These are phyloP conservation scores for Leptodontidium sp. DNA, from an alignment of 2,329 filamentous ascomycete species.

Conservation along the genomic window DNA sequence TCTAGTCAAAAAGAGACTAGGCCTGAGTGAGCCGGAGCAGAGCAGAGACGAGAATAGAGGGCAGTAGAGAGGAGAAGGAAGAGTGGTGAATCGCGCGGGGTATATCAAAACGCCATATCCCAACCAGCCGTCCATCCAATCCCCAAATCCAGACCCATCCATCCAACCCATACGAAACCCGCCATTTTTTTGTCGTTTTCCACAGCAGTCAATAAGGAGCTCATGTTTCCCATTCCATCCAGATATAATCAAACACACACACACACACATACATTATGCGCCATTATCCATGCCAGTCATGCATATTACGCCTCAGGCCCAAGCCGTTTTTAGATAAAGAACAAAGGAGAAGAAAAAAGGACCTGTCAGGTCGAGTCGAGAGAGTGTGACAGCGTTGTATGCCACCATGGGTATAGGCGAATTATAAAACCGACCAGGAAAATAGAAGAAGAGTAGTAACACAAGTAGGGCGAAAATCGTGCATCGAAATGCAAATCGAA, in stretches of 20 bases:
- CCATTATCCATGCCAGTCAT: slow-evolving; percentile 15
- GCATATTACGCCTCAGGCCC: slow-evolving; percentile 2
- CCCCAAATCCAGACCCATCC: neutral
- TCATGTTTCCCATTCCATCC: neutral
- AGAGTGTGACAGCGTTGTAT: slow-evolving; percentile 10
- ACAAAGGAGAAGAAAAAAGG: slow-evolving; percentile 17
- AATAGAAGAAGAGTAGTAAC: slow-evolving; percentile 23
- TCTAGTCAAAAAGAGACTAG: neutral
- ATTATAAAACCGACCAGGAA: slow-evolving; percentile 12
- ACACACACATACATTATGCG: slow-evolving; percentile 14
- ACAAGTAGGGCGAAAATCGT: slow-evolving; percentile 13
- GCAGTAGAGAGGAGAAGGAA: neutral
- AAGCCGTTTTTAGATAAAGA: neutral
- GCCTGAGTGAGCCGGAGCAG: neutral
- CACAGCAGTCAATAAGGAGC: neutral
- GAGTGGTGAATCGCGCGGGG: neutral
- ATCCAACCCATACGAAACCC: neutral
- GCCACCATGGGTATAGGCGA: slow-evolving; percentile 28
- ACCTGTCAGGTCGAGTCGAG: slow-evolving; percentile 1
- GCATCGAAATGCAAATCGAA: neutral
- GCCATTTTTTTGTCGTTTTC: slow-evolving; percentile 5
- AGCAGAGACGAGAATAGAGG: neutral
- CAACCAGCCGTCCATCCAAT: neutral
- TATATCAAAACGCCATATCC: slow-evolving; percentile 21
- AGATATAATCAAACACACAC: slow-evolving; percentile 1